These are phyloP conservation scores for Komagataella mondaviorum DNA, from an alignment of 805 yeast species.

Conservation along the genomic window DNA sequence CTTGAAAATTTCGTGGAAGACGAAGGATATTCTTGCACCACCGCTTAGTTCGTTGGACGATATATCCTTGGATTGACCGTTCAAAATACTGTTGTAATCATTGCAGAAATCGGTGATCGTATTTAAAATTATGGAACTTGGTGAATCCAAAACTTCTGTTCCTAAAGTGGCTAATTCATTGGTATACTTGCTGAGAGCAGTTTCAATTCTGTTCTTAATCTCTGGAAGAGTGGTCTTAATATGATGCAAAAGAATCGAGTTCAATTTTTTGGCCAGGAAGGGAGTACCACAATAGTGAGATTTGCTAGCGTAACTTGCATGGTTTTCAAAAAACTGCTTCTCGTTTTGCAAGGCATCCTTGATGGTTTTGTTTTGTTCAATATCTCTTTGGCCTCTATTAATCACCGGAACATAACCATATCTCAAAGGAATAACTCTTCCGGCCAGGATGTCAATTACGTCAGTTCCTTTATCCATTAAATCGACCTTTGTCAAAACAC, in stretches of 20 bases:
- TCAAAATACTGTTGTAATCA: slow-evolving; percentile 81
- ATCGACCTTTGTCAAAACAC: slow-evolving; percentile 92
- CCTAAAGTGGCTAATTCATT: slow-evolving; percentile 68
- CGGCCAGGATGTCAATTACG: slow-evolving; percentile 89
- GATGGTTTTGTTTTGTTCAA: slow-evolving; percentile 77
- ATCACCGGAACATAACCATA: slow-evolving; percentile 96
- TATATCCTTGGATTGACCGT: slow-evolving; percentile 86
- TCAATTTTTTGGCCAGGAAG: slow-evolving; percentile 82
- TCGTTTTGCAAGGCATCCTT: slow-evolving; percentile 80
- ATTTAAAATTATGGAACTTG: slow-evolving; percentile 78
- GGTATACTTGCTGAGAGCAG: slow-evolving; percentile 74
- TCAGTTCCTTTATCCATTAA: slow-evolving; percentile 98
- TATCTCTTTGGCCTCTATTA: slow-evolving; percentile 94
- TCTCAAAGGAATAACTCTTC: slow-evolving; percentile 88
- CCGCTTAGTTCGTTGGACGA: slow-evolving; percentile 87
- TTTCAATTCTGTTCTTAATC: slow-evolving; percentile 80
- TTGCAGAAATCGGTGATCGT: slow-evolving; percentile 88
- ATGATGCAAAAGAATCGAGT: slow-evolving; percentile 78
- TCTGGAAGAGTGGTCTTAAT: slow-evolving; percentile 85
- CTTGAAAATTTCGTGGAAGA: slow-evolving; percentile 90
- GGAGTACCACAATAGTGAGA: slow-evolving; percentile 99
- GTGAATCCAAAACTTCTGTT: slow-evolving; percentile 80
- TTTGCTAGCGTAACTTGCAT: slow-evolving; percentile 82
- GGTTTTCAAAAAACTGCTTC: slow-evolving; percentile 68
- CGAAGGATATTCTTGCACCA: slow-evolving; percentile 95